phyloP scores from a whole-genome alignment of 805 yeast species.

The Maudiozyma serrabonitensis region DNA sequence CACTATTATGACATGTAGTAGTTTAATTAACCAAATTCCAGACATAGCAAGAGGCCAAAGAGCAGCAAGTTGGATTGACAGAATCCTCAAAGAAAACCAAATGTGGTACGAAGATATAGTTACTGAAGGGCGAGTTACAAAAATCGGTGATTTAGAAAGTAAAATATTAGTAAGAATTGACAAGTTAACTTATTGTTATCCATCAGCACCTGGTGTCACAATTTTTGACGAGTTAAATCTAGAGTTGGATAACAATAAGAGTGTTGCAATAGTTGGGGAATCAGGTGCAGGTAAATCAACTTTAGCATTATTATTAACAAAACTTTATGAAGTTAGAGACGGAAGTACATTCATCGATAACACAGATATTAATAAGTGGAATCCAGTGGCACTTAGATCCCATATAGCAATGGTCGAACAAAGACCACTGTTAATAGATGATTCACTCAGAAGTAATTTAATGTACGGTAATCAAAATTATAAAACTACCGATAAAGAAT shows the following conservation, averaged over 20 bases:
- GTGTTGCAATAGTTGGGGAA: constrained; percentile 66
- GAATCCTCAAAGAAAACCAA: constrained; percentile 24
- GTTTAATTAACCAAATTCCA: constrained; percentile 59
- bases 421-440: constrained; percentile 60
- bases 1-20: constrained; percentile 55
- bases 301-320: constrained; percentile 43
- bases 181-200: constrained; percentile 43
- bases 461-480: constrained; percentile 41
- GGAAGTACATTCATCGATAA: constrained; percentile 39
- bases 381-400: constrained; percentile 40
- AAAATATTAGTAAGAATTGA: constrained; percentile 32
- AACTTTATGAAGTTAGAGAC: constrained; percentile 37
- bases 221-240: constrained; percentile 38
- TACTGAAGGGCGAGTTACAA: constrained; percentile 1
- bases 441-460: constrained; percentile 62
- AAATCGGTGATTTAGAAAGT: background rate
- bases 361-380: constrained; percentile 37
- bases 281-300: constrained; percentile 95
- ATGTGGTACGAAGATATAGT: constrained; percentile 4
- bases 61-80: constrained; percentile 48
- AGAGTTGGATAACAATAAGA: constrained; percentile 35
- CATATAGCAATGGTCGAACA: constrained; percentile 68
- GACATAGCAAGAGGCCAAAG: constrained; percentile 71
- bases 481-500: constrained; percentile 27
- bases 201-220: constrained; percentile 21